These are phyloP conservation scores for Aspergillus arachidicola DNA, from an alignment of 2,329 filamentous ascomycete species.

Conservation along the genomic window DNA sequence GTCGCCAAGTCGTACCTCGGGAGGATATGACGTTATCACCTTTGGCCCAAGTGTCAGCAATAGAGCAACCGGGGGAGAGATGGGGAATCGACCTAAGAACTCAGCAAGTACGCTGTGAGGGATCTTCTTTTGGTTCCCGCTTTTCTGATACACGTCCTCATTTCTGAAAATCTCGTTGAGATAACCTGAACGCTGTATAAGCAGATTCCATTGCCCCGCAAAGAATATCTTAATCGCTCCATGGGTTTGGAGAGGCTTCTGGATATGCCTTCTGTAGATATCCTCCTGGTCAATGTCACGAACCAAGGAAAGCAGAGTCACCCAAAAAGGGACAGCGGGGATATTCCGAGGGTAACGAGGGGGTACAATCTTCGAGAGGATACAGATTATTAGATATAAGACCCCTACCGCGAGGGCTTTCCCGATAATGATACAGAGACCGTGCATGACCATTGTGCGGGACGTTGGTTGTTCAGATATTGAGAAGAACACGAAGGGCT, in stretches of 20 bases:
- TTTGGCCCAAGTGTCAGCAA: not conserved
- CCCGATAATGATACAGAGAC: not conserved
- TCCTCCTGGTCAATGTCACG: conserved; percentile 48
- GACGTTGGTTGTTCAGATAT: not conserved
- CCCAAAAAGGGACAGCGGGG: conserved; percentile 46
- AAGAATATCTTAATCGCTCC: conserved; percentile 49
- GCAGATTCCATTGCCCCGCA: not conserved
- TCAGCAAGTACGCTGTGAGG: conserved; percentile 37
- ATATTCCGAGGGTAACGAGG: not conserved
- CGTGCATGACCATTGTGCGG: not conserved
- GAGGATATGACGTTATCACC: conserved; percentile 33
- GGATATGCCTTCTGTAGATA: conserved; percentile 44
- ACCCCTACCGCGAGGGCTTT: not conserved
- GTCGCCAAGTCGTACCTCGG: conserved; percentile 35
- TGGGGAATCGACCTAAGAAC: conserved; percentile 39
- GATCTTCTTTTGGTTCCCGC: conserved; percentile 28
- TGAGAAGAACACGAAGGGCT: not conserved
- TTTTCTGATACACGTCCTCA: conserved; percentile 29
- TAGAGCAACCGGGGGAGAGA: not conserved
- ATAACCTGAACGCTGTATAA: not conserved
- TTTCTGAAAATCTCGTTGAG: conserved; percentile 41
- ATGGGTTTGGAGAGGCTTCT: conserved; percentile 22
- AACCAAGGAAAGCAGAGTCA: conserved; percentile 47
- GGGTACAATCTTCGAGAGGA: not conserved
- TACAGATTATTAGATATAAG: not conserved